phyloP scores from a whole-genome alignment of 73 alveolate species.

The Paramecium primaurelia region DNA sequence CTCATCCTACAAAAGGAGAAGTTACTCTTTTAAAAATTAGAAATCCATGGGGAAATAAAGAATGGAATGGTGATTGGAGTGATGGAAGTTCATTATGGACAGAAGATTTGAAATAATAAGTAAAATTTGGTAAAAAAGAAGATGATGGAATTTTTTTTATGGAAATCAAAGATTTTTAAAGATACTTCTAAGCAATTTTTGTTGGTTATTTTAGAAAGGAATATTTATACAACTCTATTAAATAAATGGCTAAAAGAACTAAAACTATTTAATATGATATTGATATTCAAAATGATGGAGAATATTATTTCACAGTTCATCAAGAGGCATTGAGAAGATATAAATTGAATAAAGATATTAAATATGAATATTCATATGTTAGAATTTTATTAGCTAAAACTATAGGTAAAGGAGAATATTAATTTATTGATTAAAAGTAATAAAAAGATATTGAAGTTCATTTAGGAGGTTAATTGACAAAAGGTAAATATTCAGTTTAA shows the following conservation, averaged over 20 bases:
- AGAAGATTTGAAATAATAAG: constrained; percentile 77
- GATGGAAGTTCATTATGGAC: constrained; percentile 89
- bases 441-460: neutral
- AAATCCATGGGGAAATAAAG: constrained; percentile 94
- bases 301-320: constrained; percentile 5
- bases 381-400: neutral
- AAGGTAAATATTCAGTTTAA: neutral
- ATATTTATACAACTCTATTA: neutral
- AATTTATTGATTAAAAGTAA: neutral
- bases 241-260: neutral
- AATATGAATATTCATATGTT: neutral
- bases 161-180: constrained; percentile 48
- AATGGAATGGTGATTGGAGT: constrained; percentile 98
- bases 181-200: constrained; percentile 1
- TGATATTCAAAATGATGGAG: neutral
- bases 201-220: neutral
- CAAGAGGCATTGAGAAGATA: neutral
- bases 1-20: constrained; percentile 49
- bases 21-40: constrained; percentile 86
- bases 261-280: neutral
- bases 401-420: neutral
- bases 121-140: constrained; percentile 49
- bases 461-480: neutral
- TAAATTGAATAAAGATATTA: neutral
- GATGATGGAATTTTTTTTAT: constrained; percentile 91